Conservation (phyloP, 306 rosid species). For the Malus orientalis region DNA sequence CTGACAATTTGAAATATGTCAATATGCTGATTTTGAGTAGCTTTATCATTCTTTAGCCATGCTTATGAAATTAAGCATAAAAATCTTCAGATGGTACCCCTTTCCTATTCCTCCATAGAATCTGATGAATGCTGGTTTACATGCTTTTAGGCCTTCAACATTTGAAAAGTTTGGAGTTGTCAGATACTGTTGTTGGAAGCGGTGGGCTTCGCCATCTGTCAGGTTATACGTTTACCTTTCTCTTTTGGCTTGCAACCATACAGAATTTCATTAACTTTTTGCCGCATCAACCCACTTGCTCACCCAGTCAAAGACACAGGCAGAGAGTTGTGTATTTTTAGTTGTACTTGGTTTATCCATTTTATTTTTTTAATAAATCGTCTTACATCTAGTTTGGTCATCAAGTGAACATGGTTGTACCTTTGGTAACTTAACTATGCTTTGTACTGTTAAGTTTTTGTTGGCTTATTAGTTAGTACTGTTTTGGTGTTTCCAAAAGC, state of each 20-base stretch:
- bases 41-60: not conserved
- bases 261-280: not conserved
- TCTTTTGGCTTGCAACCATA: not conserved
- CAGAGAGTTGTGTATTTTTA: not conserved
- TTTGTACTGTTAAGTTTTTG: not conserved
- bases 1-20: not conserved
- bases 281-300: not conserved
- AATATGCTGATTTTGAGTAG: not conserved
- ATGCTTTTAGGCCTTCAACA: conserved; percentile 52
- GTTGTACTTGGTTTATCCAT: not conserved
- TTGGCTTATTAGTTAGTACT: too few relatives aligned
- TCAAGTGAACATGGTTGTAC: not conserved
- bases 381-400: not conserved
- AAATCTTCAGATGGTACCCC: not conserved
- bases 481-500: not conserved
- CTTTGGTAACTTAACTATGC: not conserved
- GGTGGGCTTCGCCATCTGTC: conserved; percentile 78
- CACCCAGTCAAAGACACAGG: not conserved
- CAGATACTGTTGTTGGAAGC: conserved; percentile 85
- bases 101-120: not conserved
- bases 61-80: not conserved
- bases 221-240: conserved; percentile 35
- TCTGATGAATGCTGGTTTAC: conserved; percentile 5
- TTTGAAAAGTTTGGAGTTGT: conserved; percentile 81
- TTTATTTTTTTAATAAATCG: not conserved